Conservation (phyloP, 805 yeast genomes). For the Crinitomyces ghanaensis region DNA sequence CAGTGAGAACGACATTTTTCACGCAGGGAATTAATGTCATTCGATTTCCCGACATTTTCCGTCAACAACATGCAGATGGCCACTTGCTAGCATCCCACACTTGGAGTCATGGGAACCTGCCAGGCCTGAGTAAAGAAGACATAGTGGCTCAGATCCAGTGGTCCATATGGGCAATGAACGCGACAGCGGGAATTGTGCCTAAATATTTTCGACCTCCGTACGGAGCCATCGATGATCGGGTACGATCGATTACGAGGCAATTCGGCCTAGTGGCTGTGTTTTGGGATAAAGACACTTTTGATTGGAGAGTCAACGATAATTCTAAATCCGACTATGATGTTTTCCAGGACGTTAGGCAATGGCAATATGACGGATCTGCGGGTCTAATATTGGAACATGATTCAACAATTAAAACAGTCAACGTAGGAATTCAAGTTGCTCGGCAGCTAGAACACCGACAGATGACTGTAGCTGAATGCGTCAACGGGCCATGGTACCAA, state of each 20-base stretch:
- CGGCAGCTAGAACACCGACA: constrained; percentile 49
- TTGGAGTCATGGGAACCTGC: constrained; percentile 84
- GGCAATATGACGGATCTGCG: constrained; percentile 30
- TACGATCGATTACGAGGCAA: constrained; percentile 64
- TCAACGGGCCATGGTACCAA: constrained; percentile 38
- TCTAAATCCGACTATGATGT: constrained; percentile 44
- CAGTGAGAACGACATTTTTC: constrained; percentile 63
- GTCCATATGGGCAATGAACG: constrained; percentile 98
- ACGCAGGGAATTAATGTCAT: constrained; percentile 75
- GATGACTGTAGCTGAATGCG: constrained; percentile 70
- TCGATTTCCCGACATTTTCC: constrained; percentile 61
- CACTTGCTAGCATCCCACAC: constrained; percentile 84
- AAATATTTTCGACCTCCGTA: constrained; percentile 95
- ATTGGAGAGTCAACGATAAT: constrained; percentile 63
- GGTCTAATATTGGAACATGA: constrained; percentile 77
- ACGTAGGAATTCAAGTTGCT: constrained; percentile 50
- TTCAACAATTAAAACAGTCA: constrained; percentile 51
- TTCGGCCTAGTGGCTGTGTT: constrained; percentile 80
- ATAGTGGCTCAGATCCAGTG: constrained; percentile 85
- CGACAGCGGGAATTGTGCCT: constrained; percentile 78
- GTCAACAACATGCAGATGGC: constrained; percentile 43
- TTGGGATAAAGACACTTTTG: constrained; percentile 89
- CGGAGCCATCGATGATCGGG: constrained; percentile 86
- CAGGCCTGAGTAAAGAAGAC: constrained; percentile 64
- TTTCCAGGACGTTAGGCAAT: constrained; percentile 40